phyloP scores from a whole-genome alignment of 2,329 filamentous ascomycete genomes.

The Epichloe bromicola region DNA sequence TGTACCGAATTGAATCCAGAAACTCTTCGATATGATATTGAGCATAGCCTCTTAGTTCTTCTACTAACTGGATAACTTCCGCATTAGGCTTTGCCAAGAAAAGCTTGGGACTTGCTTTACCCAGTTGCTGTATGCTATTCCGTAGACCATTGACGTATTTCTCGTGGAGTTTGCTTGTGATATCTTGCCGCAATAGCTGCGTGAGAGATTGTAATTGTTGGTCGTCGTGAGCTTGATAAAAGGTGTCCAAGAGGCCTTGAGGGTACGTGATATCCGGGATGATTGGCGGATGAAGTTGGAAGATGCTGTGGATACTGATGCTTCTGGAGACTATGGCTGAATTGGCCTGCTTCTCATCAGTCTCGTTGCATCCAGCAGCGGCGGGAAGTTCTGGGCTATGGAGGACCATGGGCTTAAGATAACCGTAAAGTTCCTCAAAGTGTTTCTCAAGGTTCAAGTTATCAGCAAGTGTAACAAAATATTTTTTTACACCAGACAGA shows the following conservation, averaged over 20 bases:
- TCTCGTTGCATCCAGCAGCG: not conserved
- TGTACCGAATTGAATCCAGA: not conserved
- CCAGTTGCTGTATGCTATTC: not conserved
- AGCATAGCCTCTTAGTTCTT: not conserved
- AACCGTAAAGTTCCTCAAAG: not conserved
- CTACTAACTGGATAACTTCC: not conserved
- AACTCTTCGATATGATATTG: not conserved
- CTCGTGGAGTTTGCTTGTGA: not conserved
- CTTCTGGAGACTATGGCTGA: not conserved
- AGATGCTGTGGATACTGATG: not conserved
- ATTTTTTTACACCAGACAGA: not conserved
- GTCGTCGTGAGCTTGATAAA: not conserved
- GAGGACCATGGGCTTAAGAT: not conserved
- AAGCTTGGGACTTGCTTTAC: not conserved
- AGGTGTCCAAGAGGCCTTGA: not conserved
- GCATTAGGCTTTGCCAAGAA: not conserved
- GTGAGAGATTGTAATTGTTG: not conserved
- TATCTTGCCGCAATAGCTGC: not conserved
- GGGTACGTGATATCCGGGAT: not conserved
- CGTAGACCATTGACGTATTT: not conserved
- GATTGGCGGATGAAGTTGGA: not conserved
- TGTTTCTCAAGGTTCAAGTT: not conserved
- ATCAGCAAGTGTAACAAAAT: not conserved
- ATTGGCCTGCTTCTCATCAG: not conserved
- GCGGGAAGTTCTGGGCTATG: not conserved